phyloP scores from a whole-genome alignment of 805 yeast species.

The Pichia paraexigua region DNA sequence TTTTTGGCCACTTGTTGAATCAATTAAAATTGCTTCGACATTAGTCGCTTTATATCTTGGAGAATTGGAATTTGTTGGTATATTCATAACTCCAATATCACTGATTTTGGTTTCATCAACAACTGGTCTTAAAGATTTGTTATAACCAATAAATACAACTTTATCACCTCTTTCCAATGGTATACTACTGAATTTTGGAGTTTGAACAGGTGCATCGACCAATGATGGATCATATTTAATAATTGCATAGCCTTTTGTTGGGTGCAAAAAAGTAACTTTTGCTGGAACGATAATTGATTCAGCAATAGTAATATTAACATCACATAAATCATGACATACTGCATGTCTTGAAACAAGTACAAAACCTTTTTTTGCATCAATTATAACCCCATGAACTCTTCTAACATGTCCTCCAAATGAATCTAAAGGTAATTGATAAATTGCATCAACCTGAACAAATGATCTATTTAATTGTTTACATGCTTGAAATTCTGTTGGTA shows the following conservation, averaged over 20 bases:
- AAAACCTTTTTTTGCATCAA: constrained; percentile 74
- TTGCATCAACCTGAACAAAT: constrained; percentile 62
- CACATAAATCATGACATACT: constrained; percentile 78
- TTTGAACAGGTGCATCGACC: constrained; percentile 59
- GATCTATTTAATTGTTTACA: constrained; percentile 55
- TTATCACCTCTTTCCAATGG: constrained; percentile 70
- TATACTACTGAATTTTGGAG: constrained; percentile 52
- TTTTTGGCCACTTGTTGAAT: constrained; percentile 61
- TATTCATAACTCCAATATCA: constrained; percentile 64
- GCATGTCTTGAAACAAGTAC: constrained; percentile 69
- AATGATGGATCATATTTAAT: constrained; percentile 73
- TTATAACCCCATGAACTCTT: constrained; percentile 67
- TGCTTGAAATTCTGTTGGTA: constrained; percentile 49
- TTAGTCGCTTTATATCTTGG: constrained; percentile 86
- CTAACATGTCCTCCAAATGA: constrained; percentile 58
- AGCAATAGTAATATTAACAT: constrained; percentile 71
- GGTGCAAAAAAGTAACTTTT: constrained; percentile 75
- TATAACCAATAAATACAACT: constrained; percentile 74
- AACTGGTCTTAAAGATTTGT: constrained; percentile 58
- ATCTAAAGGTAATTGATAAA: constrained; percentile 65
- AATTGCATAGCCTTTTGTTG: constrained; percentile 78
- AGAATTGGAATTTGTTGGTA: constrained; percentile 57
- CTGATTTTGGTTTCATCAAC: constrained; percentile 70
- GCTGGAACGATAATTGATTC: constrained; percentile 80
- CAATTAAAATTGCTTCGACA: constrained; percentile 67